Evolutionary conservation across 2,329 filamentous ascomycete genomes (phyloP), one percentile per base, ranked within the genome.

Genomic region (Rhynchosporium agropyri): DNA sequence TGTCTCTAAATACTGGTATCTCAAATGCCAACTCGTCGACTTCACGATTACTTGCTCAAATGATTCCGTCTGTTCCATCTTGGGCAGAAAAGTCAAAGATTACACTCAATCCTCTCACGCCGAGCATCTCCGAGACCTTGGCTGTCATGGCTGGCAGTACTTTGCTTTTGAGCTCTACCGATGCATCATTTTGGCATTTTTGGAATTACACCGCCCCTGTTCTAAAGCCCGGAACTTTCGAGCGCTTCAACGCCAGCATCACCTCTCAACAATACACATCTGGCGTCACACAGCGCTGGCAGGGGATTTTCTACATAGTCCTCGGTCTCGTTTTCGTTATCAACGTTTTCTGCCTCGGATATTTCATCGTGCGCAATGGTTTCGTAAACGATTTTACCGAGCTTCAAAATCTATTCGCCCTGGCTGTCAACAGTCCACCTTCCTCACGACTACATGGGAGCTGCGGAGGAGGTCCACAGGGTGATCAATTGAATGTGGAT

Each of bases 321-420:
- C 82, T 94, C 0, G 71, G 82, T 1, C 75, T 86, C 13, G 86
- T 90, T 1, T 90, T 92, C 69, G 66, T 84, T 29, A 84, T 89
- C 69, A 92, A 90, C 72, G 63, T 87, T 31, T 77, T 88, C 45
- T 89, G 88, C 62, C 77, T 91, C 0, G 70, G 78, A 2, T 92
- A 91, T 75, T 73, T 88, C 57, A 71, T 83, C 53, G 79, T 82
- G 66, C 72, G 78, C 5, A 78, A 78, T 0, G 84, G 84, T 0
- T 81, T 91, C 28, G 84, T 94, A 7, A 92, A 89, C 0, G 91
- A 94, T 76, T 92, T 89, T 71, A 90, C 87, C 0, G 90, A 94
- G 70, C 89, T 90, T 0, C 85, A 88, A 60, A 92, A 92, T 71
- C 77, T 92, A 2, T 92, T 93, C 70, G 80, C 86, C 0, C 76